Base-by-base conservation (phyloP, 2,329 filamentous ascomycete species). In the Ophiocordyceps unilateralis region DNA sequence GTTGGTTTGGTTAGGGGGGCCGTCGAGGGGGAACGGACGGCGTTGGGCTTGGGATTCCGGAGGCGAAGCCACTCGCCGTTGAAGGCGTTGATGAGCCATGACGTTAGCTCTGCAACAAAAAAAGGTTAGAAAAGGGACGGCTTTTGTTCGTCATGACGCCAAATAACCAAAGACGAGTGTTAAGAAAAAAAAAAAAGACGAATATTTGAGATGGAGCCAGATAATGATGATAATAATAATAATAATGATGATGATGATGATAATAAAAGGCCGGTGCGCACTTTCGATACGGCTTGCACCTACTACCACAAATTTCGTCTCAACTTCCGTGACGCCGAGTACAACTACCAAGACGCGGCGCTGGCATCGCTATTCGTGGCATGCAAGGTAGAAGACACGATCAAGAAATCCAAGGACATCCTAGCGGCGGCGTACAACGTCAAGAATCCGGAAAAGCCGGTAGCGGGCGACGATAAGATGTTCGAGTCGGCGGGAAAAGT, bases 61-160 rank as follows among this genome's bases (percentile, higher is more conserved):
- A 76, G 57, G 58, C 73, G 76, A 46, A 89, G 67, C 86, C 89
- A 96, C 60, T 95, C 87, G 42, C 91, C 91, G 52, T 96, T 96
- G 59, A 98, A 98, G 2, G 91, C 91, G 58, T 95, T 96, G 57
- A 95, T 74, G 43, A 98, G 76, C 89, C 89, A 98, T 58, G 84
- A 88, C 45, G 71, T 78, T 26, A 94, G 61, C 63, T 86, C 83
- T 87, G n/a, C n/a, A n/a, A n/a, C n/a, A n/a, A n/a, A n/a, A n/a
- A n/a, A n/a, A n/a, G n/a, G n/a, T n/a, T n/a, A n/a, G n/a, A n/a
- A n/a, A n/a, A n/a, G n/a, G n/a, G n/a, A n/a, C n/a, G n/a, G n/a
- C n/a, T n/a, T n/a, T n/a, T n/a, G n/a, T n/a, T n/a, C n/a, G n/a
- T n/a, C n/a, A n/a, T n/a, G n/a, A n/a, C n/a, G n/a, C n/a, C n/a